These are phyloP conservation scores for thale cress (Arabidopsis thaliana) DNA, from an alignment of 345 rosid species.

Conservation along the genomic window DNA sequence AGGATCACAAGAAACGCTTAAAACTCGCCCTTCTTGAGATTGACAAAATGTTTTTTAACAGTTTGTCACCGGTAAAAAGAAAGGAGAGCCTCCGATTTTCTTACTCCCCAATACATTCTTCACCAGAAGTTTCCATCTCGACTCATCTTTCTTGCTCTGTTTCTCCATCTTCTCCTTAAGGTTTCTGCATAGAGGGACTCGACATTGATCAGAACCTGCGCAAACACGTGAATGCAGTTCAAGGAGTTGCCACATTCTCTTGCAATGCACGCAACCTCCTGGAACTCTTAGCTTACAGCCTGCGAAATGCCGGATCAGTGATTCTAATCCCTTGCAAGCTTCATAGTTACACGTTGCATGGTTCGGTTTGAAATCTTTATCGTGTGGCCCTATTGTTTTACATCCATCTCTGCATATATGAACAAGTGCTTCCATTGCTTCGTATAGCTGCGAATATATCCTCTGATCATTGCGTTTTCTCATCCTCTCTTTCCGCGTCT, in stretches of 20 bases:
- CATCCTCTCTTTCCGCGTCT: slow-evolving; percentile 61
- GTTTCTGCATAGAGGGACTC: slow-evolving; percentile 93
- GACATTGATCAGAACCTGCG: slow-evolving; percentile 58
- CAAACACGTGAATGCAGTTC: slow-evolving; percentile 89
- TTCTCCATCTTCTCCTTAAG: slow-evolving; percentile 67
- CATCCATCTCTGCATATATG: slow-evolving; percentile 95
- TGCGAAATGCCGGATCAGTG: slow-evolving; percentile 79
- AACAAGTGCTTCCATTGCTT: slow-evolving; percentile 94
- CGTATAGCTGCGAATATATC: slow-evolving; percentile 73
- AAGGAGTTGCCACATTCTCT: slow-evolving; percentile 94
- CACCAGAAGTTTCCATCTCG: slow-evolving; percentile 71
- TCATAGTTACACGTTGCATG: slow-evolving; percentile 63
- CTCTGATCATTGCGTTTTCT: slow-evolving; percentile 60
- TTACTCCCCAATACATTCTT: slow-evolving; percentile 67
- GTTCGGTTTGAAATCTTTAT: slow-evolving; percentile 60
- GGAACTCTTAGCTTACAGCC: slow-evolving; percentile 76
- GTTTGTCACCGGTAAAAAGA: slow-evolving; percentile 45
- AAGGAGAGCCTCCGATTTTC: slow-evolving; percentile 60
- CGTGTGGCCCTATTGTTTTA: slow-evolving; percentile 85
- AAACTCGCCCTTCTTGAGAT: slow-evolving; percentile 43
- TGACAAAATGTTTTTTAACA: slow-evolving; percentile 7
- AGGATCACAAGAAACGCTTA: slow-evolving; percentile 46
- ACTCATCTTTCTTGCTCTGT: slow-evolving; percentile 79
- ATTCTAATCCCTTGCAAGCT: slow-evolving; percentile 85
- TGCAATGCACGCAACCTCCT: slow-evolving; percentile 87